A percentile compares a stretch with the other conserved stretches of the same genome.
These are phyloP conservation scores for Citeromyces siamensis DNA, from an alignment of 1,139 yeast genomes.

Conservation along the genomic window DNA sequence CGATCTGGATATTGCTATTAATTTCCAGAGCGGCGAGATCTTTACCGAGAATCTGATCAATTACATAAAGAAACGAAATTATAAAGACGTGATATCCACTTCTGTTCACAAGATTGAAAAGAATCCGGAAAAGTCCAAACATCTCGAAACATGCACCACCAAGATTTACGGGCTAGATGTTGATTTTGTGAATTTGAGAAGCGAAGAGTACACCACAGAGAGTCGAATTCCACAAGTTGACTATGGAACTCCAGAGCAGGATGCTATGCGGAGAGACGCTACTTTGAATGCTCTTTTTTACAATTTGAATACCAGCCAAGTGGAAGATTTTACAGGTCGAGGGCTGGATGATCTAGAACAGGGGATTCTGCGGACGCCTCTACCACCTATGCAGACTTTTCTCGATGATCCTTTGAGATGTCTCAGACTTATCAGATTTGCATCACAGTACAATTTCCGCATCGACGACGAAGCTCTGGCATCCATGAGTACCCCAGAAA, in stretches of 20 bases:
- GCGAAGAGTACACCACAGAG: constrained; percentile 71
- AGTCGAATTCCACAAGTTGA: constrained; percentile 68
- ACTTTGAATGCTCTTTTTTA: constrained; percentile 86
- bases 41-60: constrained; percentile 60
- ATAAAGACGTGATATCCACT: constrained; percentile 23
- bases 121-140: constrained; percentile 93
- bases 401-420: constrained; percentile 90
- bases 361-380: constrained; percentile 79
- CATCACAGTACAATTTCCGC: constrained; percentile 60
- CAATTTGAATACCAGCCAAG: constrained; percentile 50
- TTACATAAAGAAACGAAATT: constrained; percentile 28
- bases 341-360: constrained; percentile 61
- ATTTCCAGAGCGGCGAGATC: constrained; percentile 70
- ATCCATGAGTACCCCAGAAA: constrained; percentile 54
- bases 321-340: constrained; percentile 74
- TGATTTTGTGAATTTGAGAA: constrained; percentile 85
- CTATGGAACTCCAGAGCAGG: constrained; percentile 87
- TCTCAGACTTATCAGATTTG: constrained; percentile 73
- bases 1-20: constrained; percentile 88
- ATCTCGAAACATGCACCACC: constrained; percentile 92
- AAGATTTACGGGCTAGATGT: constrained; percentile 69
- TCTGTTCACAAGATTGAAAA: constrained; percentile 73
- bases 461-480: constrained; percentile 46
- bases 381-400: constrained; percentile 75
- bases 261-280: constrained; percentile 89